phyloP scores from a whole-genome alignment of 2,329 filamentous ascomycete species.

The Berkeleyomyces basicola region DNA sequence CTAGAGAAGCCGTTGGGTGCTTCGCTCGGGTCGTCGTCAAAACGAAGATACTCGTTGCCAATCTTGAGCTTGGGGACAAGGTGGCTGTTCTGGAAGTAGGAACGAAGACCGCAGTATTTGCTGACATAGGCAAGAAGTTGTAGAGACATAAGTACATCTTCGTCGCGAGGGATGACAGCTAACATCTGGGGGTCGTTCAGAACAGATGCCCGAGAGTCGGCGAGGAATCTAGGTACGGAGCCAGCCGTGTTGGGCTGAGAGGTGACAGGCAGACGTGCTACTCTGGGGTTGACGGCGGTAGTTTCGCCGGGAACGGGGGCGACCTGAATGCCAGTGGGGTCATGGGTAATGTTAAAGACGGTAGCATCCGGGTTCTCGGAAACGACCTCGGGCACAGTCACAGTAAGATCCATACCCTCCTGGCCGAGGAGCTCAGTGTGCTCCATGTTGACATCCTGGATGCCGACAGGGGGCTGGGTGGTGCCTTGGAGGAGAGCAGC shows the following conservation, averaged over 20 bases:
- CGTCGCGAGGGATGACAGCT: constrained; percentile 85
- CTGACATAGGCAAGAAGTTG: constrained; percentile 94
- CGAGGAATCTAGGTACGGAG: constrained; percentile 61
- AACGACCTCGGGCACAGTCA: constrained; percentile 56
- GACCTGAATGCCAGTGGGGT: constrained; percentile 69
- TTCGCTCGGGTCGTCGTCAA: constrained; percentile 45
- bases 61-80: constrained; percentile 85
- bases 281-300: constrained; percentile 38
- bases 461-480: constrained; percentile 66
- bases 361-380: constrained; percentile 77
- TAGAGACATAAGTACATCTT: constrained; percentile 95
- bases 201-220: constrained; percentile 45
- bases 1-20: background rate
- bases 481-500: background rate
- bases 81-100: constrained; percentile 91
- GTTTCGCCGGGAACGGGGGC: constrained; percentile 49
- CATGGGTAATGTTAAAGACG: constrained; percentile 87
- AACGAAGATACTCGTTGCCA: constrained; percentile 61
- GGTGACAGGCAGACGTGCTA: constrained; percentile 7
- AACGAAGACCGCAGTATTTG: constrained; percentile 91
- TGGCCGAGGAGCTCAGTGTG: constrained; percentile 40
- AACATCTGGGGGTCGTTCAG: constrained; percentile 57
- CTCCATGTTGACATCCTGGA: constrained; percentile 67
- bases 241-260: constrained; percentile 30
- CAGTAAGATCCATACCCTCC: constrained; percentile 48